Percentiles rank a stretch among this genome's conserved stretches.
These are phyloP conservation scores for Russula brevipes DNA, from an alignment of 768 basidiomycete species.

Conservation along the genomic window DNA sequence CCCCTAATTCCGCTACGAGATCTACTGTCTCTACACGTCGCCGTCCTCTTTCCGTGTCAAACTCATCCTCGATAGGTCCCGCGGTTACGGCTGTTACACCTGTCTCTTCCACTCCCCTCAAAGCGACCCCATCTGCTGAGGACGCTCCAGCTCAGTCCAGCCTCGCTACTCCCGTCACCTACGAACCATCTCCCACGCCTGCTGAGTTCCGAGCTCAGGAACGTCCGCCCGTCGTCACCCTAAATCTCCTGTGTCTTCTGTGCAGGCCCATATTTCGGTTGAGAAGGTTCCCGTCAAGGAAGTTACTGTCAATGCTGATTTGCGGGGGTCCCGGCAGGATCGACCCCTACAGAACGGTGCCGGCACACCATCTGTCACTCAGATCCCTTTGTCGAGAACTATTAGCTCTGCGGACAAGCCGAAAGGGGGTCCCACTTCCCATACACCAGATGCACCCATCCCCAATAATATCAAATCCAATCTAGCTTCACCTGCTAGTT, in stretches of 20 bases:
- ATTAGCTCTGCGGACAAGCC: neutral
- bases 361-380: constrained; percentile 2
- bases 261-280: constrained; percentile 3
- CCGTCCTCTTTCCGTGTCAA: neutral
- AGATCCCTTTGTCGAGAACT: neutral
- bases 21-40: neutral
- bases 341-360: constrained; percentile 6
- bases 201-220: constrained; percentile 5
- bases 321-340: neutral
- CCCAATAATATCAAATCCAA: neutral
- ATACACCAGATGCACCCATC: neutral
- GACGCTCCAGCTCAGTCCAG: neutral
- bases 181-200: neutral
- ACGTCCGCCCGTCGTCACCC: neutral
- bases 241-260: neutral
- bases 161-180: neutral
- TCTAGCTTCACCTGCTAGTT: neutral
- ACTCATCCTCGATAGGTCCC: neutral
- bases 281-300: constrained; percentile 10
- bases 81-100: neutral
- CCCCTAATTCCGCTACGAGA: neutral
- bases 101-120: neutral
- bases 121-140: neutral
- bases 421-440: neutral
- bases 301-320: neutral